Evolutionary conservation across 495 filamentous ascomycete genomes (phyloP).

Genomic region (Hyaloscypha hepaticicola): DNA sequence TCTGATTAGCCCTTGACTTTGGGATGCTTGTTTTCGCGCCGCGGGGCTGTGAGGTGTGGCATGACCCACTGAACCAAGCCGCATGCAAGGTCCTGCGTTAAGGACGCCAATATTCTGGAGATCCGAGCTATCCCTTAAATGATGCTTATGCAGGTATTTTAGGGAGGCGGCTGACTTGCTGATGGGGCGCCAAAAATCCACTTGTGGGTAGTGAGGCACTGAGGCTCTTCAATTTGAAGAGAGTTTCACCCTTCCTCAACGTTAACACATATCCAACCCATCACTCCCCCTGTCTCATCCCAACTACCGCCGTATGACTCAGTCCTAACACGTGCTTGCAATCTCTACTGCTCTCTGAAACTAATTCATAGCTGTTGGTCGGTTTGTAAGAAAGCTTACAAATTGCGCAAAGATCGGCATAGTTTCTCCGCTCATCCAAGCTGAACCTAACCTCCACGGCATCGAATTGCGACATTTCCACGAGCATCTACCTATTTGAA

Average conservation of each 20-base stretch:
- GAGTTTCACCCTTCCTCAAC: not conserved
- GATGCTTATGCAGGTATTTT: not conserved
- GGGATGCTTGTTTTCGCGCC: not conserved
- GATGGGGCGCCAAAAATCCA: not conserved
- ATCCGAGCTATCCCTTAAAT: not conserved
- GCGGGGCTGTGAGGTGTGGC: too few species aligned
- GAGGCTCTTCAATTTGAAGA: not conserved
- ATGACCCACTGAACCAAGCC: not conserved
- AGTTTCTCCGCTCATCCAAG: not conserved
- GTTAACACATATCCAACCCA: not conserved
- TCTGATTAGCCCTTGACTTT: not conserved
- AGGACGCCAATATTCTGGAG: not conserved
- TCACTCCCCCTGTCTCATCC: not conserved
- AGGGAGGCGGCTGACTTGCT: not conserved
- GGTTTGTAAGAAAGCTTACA: not conserved
- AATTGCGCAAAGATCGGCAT: not conserved
- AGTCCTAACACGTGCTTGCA: not conserved
- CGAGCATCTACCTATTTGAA: too few species aligned
- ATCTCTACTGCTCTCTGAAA: not conserved
- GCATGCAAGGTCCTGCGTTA: not conserved
- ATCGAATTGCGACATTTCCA: too few species aligned
- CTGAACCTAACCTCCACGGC: too few species aligned
- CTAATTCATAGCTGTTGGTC: not conserved
- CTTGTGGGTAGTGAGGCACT: too few species aligned
- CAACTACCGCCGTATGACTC: not conserved